Evolutionary conservation across 1,284 basidiomycete species (phyloP).

Genomic region (Puccinia triticina): DNA sequence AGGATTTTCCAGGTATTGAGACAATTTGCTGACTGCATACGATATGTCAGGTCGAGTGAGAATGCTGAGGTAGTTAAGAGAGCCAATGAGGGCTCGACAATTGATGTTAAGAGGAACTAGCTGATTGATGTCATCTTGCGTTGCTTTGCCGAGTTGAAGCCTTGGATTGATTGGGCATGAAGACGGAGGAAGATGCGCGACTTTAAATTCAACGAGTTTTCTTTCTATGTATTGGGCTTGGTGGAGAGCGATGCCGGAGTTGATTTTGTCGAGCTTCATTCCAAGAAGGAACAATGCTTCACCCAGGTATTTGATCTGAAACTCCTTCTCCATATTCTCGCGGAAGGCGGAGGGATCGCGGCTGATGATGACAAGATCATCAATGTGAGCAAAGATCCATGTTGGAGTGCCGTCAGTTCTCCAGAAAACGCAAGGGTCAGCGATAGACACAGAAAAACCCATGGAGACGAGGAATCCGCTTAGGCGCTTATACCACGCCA

Average conservation of each 20-base stretch:
- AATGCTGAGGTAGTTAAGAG: too few relatives aligned
- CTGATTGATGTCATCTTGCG: not conserved
- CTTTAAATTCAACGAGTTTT: not conserved
- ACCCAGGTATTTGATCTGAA: not conserved
- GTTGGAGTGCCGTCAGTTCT: not conserved
- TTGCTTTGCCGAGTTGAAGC: not conserved
- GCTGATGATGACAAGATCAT: not conserved
- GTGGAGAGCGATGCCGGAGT: not conserved
- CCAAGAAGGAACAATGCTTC: not conserved
- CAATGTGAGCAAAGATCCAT: not conserved
- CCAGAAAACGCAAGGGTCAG: not conserved
- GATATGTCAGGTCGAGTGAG: too few relatives aligned
- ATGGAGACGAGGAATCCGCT: not conserved
- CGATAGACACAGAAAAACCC: not conserved
- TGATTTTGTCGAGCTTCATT: not conserved
- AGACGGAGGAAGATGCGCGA: too few relatives aligned
- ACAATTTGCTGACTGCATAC: too few relatives aligned
- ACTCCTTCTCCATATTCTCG: not conserved
- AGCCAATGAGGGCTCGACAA: not conserved
- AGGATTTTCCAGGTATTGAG: too few relatives aligned
- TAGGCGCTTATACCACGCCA: not conserved
- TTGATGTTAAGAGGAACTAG: not conserved
- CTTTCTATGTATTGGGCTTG: not conserved
- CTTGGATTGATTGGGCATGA: not conserved
- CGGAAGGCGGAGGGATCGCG: not conserved